Percentiles rank a stretch among this genome's conserved stretches.
Conservation (phyloP, 208 protist genomes). For the Histomonas meleagridis region DNA sequence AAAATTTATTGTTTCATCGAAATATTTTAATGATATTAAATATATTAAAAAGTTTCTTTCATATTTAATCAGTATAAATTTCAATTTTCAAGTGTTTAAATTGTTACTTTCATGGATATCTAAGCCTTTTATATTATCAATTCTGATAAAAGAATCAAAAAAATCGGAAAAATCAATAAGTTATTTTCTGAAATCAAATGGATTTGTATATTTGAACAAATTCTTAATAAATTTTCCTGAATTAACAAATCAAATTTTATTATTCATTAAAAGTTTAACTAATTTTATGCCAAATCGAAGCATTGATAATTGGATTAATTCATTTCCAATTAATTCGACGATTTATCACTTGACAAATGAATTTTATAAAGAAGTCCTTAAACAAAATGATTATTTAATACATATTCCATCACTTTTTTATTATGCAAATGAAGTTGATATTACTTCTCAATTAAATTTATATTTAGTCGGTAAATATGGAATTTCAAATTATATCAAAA, state of each 20-base stretch:
- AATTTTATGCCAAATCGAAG: neutral
- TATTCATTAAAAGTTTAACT: neutral
- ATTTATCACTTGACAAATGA: neutral
- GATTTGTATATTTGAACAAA: neutral
- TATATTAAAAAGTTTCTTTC: neutral
- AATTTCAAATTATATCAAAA: neutral
- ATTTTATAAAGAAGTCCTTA: neutral
- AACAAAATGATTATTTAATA: neutral
- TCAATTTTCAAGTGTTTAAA: neutral
- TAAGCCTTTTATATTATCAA: neutral
- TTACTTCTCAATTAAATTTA: neutral
- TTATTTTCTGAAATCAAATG: neutral
- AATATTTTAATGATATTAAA: neutral
- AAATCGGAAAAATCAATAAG: neutral
- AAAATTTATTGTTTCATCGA: neutral
- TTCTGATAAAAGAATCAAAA: neutral
- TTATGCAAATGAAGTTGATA: neutral
- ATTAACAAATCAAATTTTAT: neutral
- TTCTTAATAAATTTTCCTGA: neutral
- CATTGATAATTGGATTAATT: neutral
- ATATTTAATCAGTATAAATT: neutral
- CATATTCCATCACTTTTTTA: neutral
- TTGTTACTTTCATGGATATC: neutral
- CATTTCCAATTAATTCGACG: neutral
- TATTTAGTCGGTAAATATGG: constrained; percentile 21